Percentiles rank a stretch among this genome's conserved stretches.
phyloP scores from a whole-genome alignment of 352 stramenopile species.

The Plasmopara halstedii region DNA sequence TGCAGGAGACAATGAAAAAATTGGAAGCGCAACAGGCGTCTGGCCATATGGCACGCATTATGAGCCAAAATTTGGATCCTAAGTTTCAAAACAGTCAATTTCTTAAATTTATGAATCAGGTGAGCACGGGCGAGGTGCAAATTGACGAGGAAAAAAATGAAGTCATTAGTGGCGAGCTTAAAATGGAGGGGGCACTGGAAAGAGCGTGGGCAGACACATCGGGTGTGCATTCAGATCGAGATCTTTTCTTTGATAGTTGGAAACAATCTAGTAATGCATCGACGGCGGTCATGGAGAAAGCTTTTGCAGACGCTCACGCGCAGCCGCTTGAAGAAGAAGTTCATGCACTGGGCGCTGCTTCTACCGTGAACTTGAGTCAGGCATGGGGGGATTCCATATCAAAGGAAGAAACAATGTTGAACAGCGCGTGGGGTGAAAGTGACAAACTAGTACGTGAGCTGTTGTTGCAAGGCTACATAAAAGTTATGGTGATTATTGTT shows the following conservation, averaged over 20 bases:
- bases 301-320: slow-evolving; percentile 30
- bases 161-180: slow-evolving; percentile 33
- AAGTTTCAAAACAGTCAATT: slow-evolving; percentile 86
- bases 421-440: slow-evolving; percentile 46
- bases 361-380: slow-evolving; percentile 28
- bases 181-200: slow-evolving; percentile 50
- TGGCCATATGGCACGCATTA: slow-evolving; percentile 61
- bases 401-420: slow-evolving; percentile 46
- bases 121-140: slow-evolving; percentile 61
- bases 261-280: slow-evolving; percentile 25
- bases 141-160: slow-evolving; percentile 76
- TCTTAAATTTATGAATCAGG: slow-evolving; percentile 80
- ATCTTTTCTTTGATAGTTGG: slow-evolving; percentile 54
- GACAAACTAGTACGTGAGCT: slow-evolving; percentile 41
- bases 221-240: slow-evolving; percentile 49
- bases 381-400: slow-evolving; percentile 43
- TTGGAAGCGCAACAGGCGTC: slow-evolving; percentile 46
- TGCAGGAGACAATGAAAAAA: slow-evolving; percentile 21
- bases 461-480: neutral
- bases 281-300: slow-evolving; percentile 36
- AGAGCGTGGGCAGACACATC: slow-evolving; percentile 46
- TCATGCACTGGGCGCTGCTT: slow-evolving; percentile 20
- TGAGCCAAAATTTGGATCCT: slow-evolving; percentile 69
- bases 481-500: too few species aligned
- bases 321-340: slow-evolving; percentile 35